A percentile compares a stretch with the other conserved stretches of the same genome.
phyloP scores from a whole-genome alignment of 306 rosid species.

The cucumber (Cucumis sativus) region Cucumber_9930_V3 NC_026661.2:16950501-16951000 shows the following conservation, averaged over 20 bases:
- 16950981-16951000: too few relatives aligned
- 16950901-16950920: background rate
- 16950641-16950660: slow-evolving; percentile 11
- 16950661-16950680: slow-evolving; percentile 62
- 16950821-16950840: background rate
- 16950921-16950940: too few relatives aligned
- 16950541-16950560: too few relatives aligned
- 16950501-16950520: too few relatives aligned
- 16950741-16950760: slow-evolving; percentile 17
- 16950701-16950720: slow-evolving; percentile 35
- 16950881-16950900: background rate
- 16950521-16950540: too few relatives aligned
- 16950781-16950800: background rate
- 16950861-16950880: background rate
- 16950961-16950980: too few relatives aligned
- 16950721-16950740: slow-evolving; percentile 55
- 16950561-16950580: too few relatives aligned
- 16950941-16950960: too few relatives aligned
- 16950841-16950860: background rate
- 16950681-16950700: slow-evolving; percentile 19
- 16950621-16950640: too few relatives aligned
- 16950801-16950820: background rate
- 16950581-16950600: too few relatives aligned
- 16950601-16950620: too few relatives aligned
- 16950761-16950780: slow-evolving; percentile 43